phyloP scores from a whole-genome alignment of 805 yeast genomes.

The Helenozyma rhizophorensis region DNA sequence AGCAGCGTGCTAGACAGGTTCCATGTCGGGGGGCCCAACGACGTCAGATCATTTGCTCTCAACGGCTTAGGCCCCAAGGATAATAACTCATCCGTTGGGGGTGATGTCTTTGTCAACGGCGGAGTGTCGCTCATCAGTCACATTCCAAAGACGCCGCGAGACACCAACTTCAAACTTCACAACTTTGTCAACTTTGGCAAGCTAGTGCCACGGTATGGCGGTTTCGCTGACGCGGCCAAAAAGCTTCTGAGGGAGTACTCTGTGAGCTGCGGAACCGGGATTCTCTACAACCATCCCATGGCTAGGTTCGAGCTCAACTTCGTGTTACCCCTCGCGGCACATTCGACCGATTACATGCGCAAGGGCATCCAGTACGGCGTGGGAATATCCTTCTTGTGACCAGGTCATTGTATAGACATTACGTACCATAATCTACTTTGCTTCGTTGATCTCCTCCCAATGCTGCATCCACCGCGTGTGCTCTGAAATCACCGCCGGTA shows the following conservation, averaged over 20 bases:
- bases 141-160: constrained; percentile 38
- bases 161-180: constrained; percentile 47
- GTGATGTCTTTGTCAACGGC: constrained; percentile 44
- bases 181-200: constrained; percentile 46
- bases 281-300: constrained; percentile 52
- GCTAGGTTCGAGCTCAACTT: constrained; percentile 57
- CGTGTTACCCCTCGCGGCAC: constrained; percentile 44
- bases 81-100: constrained; percentile 47
- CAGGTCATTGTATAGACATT: no score
- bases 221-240: not conserved
- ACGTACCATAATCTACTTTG: no score
- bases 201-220: constrained; percentile 22
- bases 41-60: constrained; percentile 47
- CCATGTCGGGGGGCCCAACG: constrained; percentile 58
- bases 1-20: constrained; percentile 49
- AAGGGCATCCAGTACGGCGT: constrained; percentile 59
- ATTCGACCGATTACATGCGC: constrained; percentile 42
- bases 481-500: constrained; percentile 66
- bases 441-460: not conserved
- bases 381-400: constrained; percentile 51
- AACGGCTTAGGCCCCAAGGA: constrained; percentile 56
- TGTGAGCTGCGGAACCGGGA: constrained; percentile 43
- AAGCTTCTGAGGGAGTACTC: constrained; percentile 22
- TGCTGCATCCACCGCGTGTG: constrained; percentile 60
- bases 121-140: constrained; percentile 43